These are phyloP conservation scores for Monilinia vaccinii-corymbosi DNA, from an alignment of 2,329 filamentous ascomycete genomes.

Conservation along the genomic window DNA sequence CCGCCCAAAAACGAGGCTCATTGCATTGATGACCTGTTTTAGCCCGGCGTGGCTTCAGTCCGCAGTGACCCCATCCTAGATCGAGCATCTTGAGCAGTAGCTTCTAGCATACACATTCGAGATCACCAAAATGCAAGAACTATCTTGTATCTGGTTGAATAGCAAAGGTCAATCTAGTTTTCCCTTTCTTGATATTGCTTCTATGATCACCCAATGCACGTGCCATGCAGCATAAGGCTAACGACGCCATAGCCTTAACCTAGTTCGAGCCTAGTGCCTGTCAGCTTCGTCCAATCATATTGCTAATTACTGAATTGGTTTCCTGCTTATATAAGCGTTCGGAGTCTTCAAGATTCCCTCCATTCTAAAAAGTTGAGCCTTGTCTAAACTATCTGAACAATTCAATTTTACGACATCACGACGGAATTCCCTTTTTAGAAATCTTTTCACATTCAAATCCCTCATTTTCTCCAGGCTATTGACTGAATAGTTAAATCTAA, in stretches of 20 bases:
- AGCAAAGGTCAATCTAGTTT: background rate
- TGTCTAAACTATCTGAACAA: background rate
- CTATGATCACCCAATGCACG: background rate
- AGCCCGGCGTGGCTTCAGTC: background rate
- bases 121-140: background rate
- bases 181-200: background rate
- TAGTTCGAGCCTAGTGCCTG: background rate
- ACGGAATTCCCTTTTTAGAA: background rate
- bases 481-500: background rate
- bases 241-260: background rate
- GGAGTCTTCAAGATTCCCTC: background rate
- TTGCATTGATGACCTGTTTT: background rate
- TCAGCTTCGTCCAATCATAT: background rate
- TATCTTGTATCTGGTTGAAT: background rate
- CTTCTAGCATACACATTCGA: background rate
- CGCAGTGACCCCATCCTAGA: background rate
- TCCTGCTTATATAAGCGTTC: background rate
- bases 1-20: background rate
- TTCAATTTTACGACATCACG: conserved; percentile 1
- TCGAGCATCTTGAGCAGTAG: too few relatives aligned
- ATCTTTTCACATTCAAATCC: background rate
- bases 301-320: rapidly evolving
- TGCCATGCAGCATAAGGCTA: background rate
- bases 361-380: conserved; percentile 3
- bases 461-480: background rate